A percentile compares a stretch with the other conserved stretches of the same genome.
phyloP scores from a whole-genome alignment of 176 grass and related monocot species.

The Aegilops bicornis region DNA sequence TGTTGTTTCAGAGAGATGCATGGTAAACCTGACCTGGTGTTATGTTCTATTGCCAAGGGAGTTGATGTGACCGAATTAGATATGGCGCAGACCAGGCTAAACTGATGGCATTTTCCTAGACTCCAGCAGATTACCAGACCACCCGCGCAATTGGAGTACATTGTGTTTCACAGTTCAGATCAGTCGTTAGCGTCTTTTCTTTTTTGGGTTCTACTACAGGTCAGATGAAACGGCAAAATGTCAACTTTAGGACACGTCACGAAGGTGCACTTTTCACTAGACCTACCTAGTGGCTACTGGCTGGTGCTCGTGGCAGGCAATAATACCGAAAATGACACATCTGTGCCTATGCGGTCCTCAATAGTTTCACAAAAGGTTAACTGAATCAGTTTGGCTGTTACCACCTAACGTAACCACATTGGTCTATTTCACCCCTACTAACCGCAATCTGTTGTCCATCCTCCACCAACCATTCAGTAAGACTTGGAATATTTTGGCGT shows the following conservation, averaged over 20 bases:
- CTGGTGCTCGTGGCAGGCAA: neutral
- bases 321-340: neutral
- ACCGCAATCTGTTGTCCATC: neutral
- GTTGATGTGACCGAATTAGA: neutral
- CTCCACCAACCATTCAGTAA: neutral
- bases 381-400: neutral
- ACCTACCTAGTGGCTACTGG: too few relatives aligned
- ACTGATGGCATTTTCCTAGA: neutral
- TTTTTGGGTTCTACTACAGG: neutral
- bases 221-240: constrained; percentile 6
- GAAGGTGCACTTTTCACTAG: neutral
- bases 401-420: neutral
- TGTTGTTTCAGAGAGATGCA: neutral
- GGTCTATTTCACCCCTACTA: too few relatives aligned
- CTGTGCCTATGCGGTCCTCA: neutral
- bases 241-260: neutral
- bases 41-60: neutral
- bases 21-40: neutral
- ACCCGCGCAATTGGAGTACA: neutral
- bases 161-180: neutral
- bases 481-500: too few relatives aligned
- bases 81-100: neutral
- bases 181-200: neutral
- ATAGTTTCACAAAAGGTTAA: neutral
- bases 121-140: neutral